Conservation (phyloP, 2,329 filamentous ascomycete species). For the Paecilomyces sp. region DNA sequence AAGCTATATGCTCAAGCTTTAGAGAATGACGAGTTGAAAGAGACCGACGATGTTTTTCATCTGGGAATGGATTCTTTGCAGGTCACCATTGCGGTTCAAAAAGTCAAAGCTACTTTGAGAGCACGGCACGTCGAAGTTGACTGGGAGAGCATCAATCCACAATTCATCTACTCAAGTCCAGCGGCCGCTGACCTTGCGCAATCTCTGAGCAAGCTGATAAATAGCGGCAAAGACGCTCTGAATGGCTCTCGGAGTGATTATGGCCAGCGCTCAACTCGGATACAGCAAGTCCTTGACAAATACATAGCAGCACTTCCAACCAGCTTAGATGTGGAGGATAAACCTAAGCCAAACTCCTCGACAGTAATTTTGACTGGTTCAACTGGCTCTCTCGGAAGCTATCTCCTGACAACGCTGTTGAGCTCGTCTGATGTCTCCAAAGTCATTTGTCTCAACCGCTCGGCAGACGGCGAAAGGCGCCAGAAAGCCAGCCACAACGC, state of each 20-base stretch:
- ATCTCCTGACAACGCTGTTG: conserved; percentile 36
- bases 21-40: neutral
- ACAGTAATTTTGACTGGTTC: conserved; percentile 40
- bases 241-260: neutral
- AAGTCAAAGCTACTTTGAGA: conserved; percentile 5
- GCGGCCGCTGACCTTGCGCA: conserved; percentile 5
- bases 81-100: conserved; percentile 3
- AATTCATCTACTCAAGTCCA: conserved; percentile 7
- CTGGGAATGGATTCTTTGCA: conserved; percentile 10
- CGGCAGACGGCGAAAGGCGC: conserved; percentile 33
- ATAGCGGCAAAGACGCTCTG: neutral
- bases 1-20: conserved; percentile 3
- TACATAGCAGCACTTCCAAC: conserved; percentile 2
- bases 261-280: neutral
- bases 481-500: conserved; percentile 31
- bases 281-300: conserved; percentile 5
- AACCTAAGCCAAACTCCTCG: neutral
- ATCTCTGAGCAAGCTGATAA: conserved; percentile 2
- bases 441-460: conserved; percentile 46
- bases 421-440: conserved; percentile 29
- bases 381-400: conserved; percentile 45
- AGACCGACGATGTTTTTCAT: conserved; percentile 8
- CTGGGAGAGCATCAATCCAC: conserved; percentile 3
- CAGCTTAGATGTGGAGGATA: neutral
- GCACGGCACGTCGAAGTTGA: conserved; percentile 1